Conservation (phyloP, 495 filamentous ascomycete species). For the Xylaria intraflava region DNA sequence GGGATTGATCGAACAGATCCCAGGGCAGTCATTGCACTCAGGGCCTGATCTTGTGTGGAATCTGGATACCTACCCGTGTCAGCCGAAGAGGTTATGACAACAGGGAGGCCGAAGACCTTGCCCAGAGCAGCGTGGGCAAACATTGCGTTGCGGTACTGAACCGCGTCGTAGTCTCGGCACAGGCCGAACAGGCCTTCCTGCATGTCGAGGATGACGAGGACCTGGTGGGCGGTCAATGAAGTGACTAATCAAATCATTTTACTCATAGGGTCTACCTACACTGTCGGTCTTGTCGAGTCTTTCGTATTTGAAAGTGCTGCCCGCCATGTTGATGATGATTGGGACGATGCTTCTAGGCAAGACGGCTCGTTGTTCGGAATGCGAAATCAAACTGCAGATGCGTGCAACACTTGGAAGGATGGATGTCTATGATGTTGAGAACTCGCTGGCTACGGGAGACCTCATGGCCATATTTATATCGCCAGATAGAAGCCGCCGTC, state of each 20-base stretch:
- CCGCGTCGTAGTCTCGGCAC: conserved; percentile 57
- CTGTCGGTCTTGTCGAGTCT: conserved; percentile 54
- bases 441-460: neutral
- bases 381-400: neutral
- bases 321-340: conserved; percentile 12
- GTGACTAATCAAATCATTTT: neutral
- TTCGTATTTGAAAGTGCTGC: conserved; percentile 22
- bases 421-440: neutral
- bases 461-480: neutral
- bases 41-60: neutral
- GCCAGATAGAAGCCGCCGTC: too few species aligned
- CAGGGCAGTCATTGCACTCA: neutral
- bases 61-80: conserved; percentile 35
- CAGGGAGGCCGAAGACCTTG: conserved; percentile 61
- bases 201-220: conserved; percentile 64
- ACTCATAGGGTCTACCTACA: conserved; percentile 26
- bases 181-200: conserved; percentile 63
- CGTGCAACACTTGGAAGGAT: neutral
- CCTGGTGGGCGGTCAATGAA: conserved; percentile 24
- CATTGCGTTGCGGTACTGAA: conserved; percentile 59
- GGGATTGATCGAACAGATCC: neutral
- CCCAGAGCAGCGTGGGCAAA: conserved; percentile 62
- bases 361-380: neutral
- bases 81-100: conserved; percentile 62
- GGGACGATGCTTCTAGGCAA: neutral